Base-by-base conservation (phyloP, 768 basidiomycete species). In the Naganishia kalamii region DNA sequence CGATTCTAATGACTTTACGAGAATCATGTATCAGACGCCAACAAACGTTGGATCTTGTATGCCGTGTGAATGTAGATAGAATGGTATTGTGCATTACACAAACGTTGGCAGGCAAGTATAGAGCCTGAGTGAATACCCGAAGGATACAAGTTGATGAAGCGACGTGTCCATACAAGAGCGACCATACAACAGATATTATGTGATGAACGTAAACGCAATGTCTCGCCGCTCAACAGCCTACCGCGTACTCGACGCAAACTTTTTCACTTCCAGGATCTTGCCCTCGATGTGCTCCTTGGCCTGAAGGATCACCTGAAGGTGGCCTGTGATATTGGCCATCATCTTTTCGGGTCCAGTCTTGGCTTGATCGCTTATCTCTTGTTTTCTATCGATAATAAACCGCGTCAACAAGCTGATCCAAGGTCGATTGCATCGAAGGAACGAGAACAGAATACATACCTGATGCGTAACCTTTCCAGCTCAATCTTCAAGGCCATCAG, bases 401-500 rank as follows among this genome's bases (percentile, higher is more conserved):
- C 19, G 21, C 15, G 47, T 37, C 3, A 32, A 46, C 33, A 15
- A 49, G 13, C 27, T n/a, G 21, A 47, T 41, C 35, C n/a, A n/a
- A n/a, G n/a, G n/a, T 25, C 15, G 37, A 33, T 8, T 10, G 30
- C 44, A n/a, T 10, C 29, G 44, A 48, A 12, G 19, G 41, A 48
- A 8, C 1, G 12, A 19, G 17, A 13, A 29, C 6, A 13, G 10
- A 50, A 30, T 12, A 74, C 75, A 60, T 51, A 79, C 78, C 66
- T 73, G 29, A 78, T 73, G 46, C 69, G 68, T 33, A 71, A 71
- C 19, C 70, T 70, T 57, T 78, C 76, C 12, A 79, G 65, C 65
- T 75, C 71, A 0, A 71, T 70, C 52, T 77, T 70, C 19, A 71
- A 50, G 17, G 67, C 68, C 44, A 74, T 51, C n/a, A 79, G 70